Conservation (phyloP, 176 grass and related monocot genomes). For the Musa acuminata region DNA sequence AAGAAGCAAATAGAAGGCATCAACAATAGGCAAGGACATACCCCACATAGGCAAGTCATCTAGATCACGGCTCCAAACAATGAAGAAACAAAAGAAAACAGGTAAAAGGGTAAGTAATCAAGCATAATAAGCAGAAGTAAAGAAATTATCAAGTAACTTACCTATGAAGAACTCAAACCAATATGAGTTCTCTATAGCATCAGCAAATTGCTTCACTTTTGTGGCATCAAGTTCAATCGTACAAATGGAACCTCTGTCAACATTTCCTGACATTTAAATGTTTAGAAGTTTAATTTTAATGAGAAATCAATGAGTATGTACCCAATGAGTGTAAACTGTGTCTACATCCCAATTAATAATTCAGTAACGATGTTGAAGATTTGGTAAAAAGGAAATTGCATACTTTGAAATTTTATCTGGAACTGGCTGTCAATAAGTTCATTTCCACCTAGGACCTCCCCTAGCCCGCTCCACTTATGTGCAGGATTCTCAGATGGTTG, state of each 20-base stretch:
- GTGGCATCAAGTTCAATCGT: slow-evolving; percentile 57
- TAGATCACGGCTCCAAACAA: slow-evolving; percentile 25
- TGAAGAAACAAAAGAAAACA: slow-evolving; percentile 10
- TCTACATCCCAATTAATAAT: slow-evolving; percentile 5
- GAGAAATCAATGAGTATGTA: background rate
- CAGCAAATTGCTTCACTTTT: slow-evolving; percentile 60
- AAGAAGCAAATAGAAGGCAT: slow-evolving; percentile 10
- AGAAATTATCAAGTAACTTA: slow-evolving; percentile 19
- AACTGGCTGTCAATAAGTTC: slow-evolving; percentile 88
- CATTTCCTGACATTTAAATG: slow-evolving; percentile 45
- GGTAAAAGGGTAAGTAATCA: slow-evolving; percentile 1
- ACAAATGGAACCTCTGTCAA: slow-evolving; percentile 73
- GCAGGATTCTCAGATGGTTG: slow-evolving; percentile 56
- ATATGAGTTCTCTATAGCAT: slow-evolving; percentile 79
- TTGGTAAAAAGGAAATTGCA: slow-evolving; percentile 19
- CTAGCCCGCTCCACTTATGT: slow-evolving; percentile 88
- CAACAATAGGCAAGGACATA: slow-evolving; percentile 36
- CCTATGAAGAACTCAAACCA: slow-evolving; percentile 99
- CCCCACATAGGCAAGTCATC: slow-evolving; percentile 97
- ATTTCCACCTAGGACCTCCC: slow-evolving; percentile 84
- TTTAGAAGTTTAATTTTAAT: slow-evolving; percentile 19
- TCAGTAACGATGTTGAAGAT: slow-evolving; percentile 13
- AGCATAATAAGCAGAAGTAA: background rate
- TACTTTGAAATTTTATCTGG: slow-evolving; percentile 70
- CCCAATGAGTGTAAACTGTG: background rate